Conservation (phyloP, 768 basidiomycete species). For the Boletus sensibilis region DNA sequence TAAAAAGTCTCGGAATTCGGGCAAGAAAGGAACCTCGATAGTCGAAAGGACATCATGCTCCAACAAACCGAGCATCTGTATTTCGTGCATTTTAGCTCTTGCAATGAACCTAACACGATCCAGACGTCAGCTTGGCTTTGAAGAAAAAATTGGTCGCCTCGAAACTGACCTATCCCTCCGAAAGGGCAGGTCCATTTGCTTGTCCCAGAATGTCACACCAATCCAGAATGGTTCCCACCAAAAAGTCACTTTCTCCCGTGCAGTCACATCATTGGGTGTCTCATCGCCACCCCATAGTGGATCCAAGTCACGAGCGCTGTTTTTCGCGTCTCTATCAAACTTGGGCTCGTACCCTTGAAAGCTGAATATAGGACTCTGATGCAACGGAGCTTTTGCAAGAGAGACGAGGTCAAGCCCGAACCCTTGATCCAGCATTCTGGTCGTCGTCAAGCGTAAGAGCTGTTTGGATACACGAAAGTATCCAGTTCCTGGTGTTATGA, state of each 20-base stretch:
- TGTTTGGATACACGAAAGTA: slow-evolving; percentile 92
- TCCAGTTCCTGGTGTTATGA: slow-evolving; percentile 92
- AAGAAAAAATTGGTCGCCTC: not conserved
- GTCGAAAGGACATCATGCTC: slow-evolving; percentile 89
- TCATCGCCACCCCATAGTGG: slow-evolving; percentile 77
- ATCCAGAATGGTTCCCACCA: slow-evolving; percentile 95
- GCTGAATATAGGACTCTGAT: slow-evolving; percentile 91
- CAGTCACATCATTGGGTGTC: slow-evolving; percentile 34
- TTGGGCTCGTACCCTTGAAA: slow-evolving; percentile 71
- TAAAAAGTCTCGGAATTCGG: slow-evolving; percentile 38
- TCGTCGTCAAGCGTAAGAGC: slow-evolving; percentile 87
- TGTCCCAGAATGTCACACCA: slow-evolving; percentile 81
- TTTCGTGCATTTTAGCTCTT: slow-evolving; percentile 95
- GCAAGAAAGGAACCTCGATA: slow-evolving; percentile 82
- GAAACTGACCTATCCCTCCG: slow-evolving; percentile 63
- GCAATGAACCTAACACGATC: slow-evolving; percentile 70
- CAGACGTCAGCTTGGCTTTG: not conserved
- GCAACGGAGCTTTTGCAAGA: slow-evolving; percentile 87
- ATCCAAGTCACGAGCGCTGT: slow-evolving; percentile 51
- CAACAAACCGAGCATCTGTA: slow-evolving; percentile 89
- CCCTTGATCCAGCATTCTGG: slow-evolving; percentile 91
- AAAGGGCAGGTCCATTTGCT: slow-evolving; percentile 82
- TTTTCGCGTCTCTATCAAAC: slow-evolving; percentile 47
- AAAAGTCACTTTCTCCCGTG: slow-evolving; percentile 53
- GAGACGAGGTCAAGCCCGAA: slow-evolving; percentile 86